These are phyloP conservation scores for Blastomyces parvus DNA, from an alignment of 2,329 filamentous ascomycete species.

Conservation along the genomic window DNA sequence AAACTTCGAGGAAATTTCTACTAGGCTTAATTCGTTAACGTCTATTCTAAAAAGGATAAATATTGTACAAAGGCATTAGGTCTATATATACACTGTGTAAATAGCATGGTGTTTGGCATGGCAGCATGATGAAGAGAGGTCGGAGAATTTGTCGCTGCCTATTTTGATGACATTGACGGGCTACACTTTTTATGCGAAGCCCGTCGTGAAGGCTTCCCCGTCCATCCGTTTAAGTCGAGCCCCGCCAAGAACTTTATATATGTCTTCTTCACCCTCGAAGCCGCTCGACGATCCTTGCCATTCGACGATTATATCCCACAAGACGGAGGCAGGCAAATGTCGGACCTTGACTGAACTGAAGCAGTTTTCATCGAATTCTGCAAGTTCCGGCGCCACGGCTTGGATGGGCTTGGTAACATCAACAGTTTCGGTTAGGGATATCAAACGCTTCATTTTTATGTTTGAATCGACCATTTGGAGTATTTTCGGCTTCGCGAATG, in stretches of 20 bases:
- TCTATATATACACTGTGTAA: not conserved
- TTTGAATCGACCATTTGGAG: constrained; percentile 16
- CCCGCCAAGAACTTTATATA: constrained; percentile 12
- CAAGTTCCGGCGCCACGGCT: constrained; percentile 6
- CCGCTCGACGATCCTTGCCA: constrained; percentile 26
- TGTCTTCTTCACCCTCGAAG: constrained; percentile 14
- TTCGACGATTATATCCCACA: constrained; percentile 31
- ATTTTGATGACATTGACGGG: not conserved
- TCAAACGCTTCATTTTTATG: not conserved
- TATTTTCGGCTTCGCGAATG: constrained; percentile 17
- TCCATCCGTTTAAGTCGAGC: constrained; percentile 5
- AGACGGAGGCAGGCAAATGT: constrained; percentile 21
- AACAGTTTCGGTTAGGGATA: not conserved
- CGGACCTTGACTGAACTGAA: constrained; percentile 23
- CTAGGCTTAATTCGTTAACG: not conserved
- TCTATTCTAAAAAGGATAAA: not conserved
- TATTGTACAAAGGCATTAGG: not conserved
- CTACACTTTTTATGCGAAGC: not conserved
- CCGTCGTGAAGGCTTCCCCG: constrained; percentile 1
- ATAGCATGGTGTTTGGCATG: not conserved
- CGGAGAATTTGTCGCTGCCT: not conserved
- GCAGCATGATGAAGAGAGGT: not conserved
- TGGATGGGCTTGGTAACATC: constrained; percentile 2
- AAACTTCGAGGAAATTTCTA: not conserved
- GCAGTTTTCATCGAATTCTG: constrained; percentile 14